Evolutionary conservation across 371 early-diverging fungal species (phyloP), one percentile per base, ranked within the genome.

Genomic region (Syncephalastrum racemosum): DNA sequence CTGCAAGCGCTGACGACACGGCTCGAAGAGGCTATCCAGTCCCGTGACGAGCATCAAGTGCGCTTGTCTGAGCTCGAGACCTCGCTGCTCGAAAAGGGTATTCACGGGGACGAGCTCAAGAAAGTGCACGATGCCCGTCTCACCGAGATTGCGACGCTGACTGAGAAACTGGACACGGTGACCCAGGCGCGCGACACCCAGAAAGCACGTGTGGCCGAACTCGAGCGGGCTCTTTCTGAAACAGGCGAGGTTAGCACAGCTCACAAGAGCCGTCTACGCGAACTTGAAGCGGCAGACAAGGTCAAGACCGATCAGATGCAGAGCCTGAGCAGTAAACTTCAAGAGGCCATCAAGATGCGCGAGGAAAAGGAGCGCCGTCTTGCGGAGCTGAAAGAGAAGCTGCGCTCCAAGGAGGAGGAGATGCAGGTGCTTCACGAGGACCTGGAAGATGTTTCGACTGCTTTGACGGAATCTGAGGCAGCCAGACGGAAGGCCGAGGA

Each of bases 401-500:
- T 56, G 46, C 47, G 20, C 2, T 6, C 24, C 15, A 36, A 50
- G 36, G 25, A 50, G 20, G 31, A 50, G 19, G 15, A 53, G 20
- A 19, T 44, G 18, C 42, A 47, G 13, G 45, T 19, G 19, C 20
- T 56, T 18, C 55, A 62, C 20, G 51, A 52, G 15, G 58, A 62
- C 15, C 48, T 57, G 54, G 53, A 56, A 10, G 41, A 19, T 16
- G 16, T 55, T 18, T 39, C 52, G 13, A 53, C 40, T 7, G 56
- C 48, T 7, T 13, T 62, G 10, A 53, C 43, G 19, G 43, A 57
- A 40, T 10, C 50, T 1, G 56, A 56, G 43, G 57, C 36, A 12
- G 36, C 36, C 36, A 31, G 42, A 25, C 56, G 53, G 15, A 49
- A 64, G 15, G 58, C 59, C 3, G 48, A 40, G 6, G 36, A 39